Conservation (phyloP, 768 basidiomycete species). For the Lactarius tabidus region DNA sequence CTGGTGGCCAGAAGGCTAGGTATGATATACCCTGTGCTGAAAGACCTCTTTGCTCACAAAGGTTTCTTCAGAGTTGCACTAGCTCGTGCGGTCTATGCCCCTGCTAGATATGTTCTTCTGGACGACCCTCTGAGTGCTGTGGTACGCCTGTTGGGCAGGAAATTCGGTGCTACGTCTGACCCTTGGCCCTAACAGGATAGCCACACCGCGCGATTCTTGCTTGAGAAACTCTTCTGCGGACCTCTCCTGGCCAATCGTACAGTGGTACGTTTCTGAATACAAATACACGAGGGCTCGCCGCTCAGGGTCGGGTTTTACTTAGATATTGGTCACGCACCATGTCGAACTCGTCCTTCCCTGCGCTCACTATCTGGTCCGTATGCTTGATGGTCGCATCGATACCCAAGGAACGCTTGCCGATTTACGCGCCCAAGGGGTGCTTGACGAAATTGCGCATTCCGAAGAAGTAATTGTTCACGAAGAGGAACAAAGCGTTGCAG, state of each 20-base stretch:
- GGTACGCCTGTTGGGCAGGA: constrained; percentile 40
- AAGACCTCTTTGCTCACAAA: background rate
- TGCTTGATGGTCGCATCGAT: constrained; percentile 80
- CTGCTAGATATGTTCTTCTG: constrained; percentile 50
- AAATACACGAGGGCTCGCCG: background rate
- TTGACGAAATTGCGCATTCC: constrained; percentile 58
- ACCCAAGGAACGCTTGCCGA: constrained; percentile 66
- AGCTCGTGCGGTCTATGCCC: constrained; percentile 76
- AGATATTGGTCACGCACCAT: constrained; percentile 79
- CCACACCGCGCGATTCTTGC: constrained; percentile 60
- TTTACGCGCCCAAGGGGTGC: constrained; percentile 53
- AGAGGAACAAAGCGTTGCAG: constrained; percentile 34
- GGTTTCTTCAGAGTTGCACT: constrained; percentile 60
- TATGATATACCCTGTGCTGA: constrained; percentile 28
- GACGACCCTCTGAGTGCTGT: constrained; percentile 84
- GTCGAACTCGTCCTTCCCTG: constrained; percentile 77
- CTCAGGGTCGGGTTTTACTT: background rate
- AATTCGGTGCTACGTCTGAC: background rate
- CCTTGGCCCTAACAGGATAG: constrained; percentile 46
- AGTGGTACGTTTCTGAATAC: constrained; percentile 41
- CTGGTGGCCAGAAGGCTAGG: constrained; percentile 82
- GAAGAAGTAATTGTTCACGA: constrained; percentile 47
- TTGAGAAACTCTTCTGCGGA: constrained; percentile 61
- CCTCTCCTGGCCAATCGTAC: constrained; percentile 64
- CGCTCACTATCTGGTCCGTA: constrained; percentile 66